Evolutionary conservation across 805 yeast species (phyloP).

Genomic region (Scheffersomyces amazonensis): DNA sequence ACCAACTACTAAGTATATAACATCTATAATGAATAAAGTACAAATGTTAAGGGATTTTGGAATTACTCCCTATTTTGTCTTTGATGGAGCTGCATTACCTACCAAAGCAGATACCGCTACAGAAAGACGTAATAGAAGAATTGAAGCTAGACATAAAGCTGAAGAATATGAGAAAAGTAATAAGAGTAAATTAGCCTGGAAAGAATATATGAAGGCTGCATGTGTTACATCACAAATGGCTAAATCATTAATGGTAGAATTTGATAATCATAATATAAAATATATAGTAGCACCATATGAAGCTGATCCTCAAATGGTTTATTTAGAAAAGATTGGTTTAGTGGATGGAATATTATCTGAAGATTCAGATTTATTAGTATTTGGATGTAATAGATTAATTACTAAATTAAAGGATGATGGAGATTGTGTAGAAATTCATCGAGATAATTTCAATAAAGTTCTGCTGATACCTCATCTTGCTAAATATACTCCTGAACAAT

Average conservation of each 20-base stretch:
- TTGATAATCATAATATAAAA: constrained; percentile 54
- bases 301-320: constrained; percentile 97
- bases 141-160: constrained; percentile 57
- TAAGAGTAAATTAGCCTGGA: constrained; percentile 58
- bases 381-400: constrained; percentile 74
- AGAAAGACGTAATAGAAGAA: constrained; percentile 58
- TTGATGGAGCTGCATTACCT: constrained; percentile 88
- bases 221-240: constrained; percentile 93
- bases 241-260: constrained; percentile 70
- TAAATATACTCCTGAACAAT: constrained; percentile 50
- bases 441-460: constrained; percentile 51
- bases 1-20: constrained; percentile 72
- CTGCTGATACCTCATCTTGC: constrained; percentile 49
- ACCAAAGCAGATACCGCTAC: constrained; percentile 72
- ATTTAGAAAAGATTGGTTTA: constrained; percentile 66
- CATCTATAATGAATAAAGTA: constrained; percentile 65
- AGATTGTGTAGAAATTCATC: constrained; percentile 64
- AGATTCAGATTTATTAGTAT: constrained; percentile 87
- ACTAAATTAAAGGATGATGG: constrained; percentile 82
- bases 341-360: constrained; percentile 90
- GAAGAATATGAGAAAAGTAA: constrained; percentile 50
- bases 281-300: constrained; percentile 97
- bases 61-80: constrained; percentile 81
- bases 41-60: constrained; percentile 64
- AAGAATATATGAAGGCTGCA: constrained; percentile 72